Base-by-base conservation (phyloP, 2,329 filamentous ascomycete genomes). In the Parafenestella ontariensis region DNA sequence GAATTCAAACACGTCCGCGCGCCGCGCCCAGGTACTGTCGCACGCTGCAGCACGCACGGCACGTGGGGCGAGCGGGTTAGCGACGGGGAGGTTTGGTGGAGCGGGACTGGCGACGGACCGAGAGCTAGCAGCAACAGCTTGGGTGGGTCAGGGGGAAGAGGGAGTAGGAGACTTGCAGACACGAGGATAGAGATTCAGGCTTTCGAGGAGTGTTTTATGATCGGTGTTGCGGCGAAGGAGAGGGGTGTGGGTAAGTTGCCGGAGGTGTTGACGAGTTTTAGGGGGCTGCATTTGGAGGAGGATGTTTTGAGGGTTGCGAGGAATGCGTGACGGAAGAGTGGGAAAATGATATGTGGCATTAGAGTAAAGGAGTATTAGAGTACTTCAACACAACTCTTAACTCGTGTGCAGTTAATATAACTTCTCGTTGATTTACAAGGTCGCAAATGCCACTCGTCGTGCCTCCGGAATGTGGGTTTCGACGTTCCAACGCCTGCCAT, bases 1-100 rank as follows among this genome's bases (percentile, higher is more conserved):
- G 88, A 92, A 65, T 91, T 94, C 69, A 78, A 81, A 53, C 77
- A 81, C 44, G 89, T 91, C 47, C 78, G 80, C 46, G 83, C 87
- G 44, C 65, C 65, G 8, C 71, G 60, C 15, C 68, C 77, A 0
- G 80, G 78, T 2, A 74, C 71, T 0, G 72, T 73, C 1, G 72
- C 79, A 9, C 66, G 78, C 24, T 81, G 78, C 61, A 76, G 73
- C 28, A 79, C 76, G 21, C 33, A 76, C 56, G 79, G 79, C 0
- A 67, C 66, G 0, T 82, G 79, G 80, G 81, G 79, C 9, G 79
- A 79, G 55, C 73, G 76, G 23, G 69, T 80, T 2, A 76, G 74
- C 11, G 79, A 81, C 24, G 77, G 84, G 1, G 79, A 83, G 57
- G 79, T 84, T 0, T 81, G 79, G 70, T 67, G 85, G 28, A 54